Evolutionary conservation across 2,329 filamentous ascomycete species (phyloP), one percentile per base, ranked within the genome.

Genomic region (Parastagonospora nodorum): DNA sequence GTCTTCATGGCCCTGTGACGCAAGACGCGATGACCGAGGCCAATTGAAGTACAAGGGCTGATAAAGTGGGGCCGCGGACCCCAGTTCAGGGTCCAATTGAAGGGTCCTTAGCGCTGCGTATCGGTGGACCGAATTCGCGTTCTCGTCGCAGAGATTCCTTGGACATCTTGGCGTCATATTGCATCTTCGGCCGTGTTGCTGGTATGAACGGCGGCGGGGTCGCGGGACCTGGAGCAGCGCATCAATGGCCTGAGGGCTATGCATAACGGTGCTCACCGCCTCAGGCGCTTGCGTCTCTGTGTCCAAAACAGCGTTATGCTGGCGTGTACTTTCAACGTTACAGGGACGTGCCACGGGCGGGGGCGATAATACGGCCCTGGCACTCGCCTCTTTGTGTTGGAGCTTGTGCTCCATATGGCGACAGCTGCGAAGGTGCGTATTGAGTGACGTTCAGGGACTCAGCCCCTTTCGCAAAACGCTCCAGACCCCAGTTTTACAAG

Each of bases 341-440:
- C 9, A 7, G 14, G 37, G 37, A 2, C 37, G 7, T 11, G 19
- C 8, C 37, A 6, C 37, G 15, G 37, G 7, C 16, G 7, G 27
- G 8, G 12, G 24, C 19, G 19, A 12, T 5, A 16, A n/a, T 39
- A 19, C 19, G 37, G 37, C 37, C 37, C n/a, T 39, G 37, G 37
- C 37, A 39, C 37, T 39, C 37, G 37, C 37, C 37, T 39, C 37
- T 39, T 39, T 39, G 37, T 38, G 37, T 39, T 39, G 37, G 36
- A 12, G 37, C 37, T 39, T 39, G 37, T 39, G 29, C 40, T 12
- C 28, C 12, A 10, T 19, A 9, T 33, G 30, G 40, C 12, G 29
- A n/a, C n/a, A 32, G 28, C 14, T 24, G 40, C 40, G 40, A 24
- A 24, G 33, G 29, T 14, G 28, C 40, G 40, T 19, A 32, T 19